phyloP scores from a whole-genome alignment of 495 filamentous ascomycete genomes.

The Patellaria atrata region DNA sequence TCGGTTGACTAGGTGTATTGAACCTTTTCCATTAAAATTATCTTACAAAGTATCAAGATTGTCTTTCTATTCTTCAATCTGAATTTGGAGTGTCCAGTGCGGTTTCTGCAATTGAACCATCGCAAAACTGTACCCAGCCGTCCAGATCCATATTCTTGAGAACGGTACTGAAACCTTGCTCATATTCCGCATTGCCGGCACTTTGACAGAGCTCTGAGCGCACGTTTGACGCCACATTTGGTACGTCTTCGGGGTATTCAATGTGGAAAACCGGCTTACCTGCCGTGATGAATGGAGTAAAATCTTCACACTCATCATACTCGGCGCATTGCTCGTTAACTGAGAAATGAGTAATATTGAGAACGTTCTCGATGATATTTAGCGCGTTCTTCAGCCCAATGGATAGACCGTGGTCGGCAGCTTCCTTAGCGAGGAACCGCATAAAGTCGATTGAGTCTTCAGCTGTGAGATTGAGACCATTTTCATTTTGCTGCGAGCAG shows the following conservation, averaged over 20 bases:
- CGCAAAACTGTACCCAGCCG: slow-evolving; percentile 38
- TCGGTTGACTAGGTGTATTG: no score
- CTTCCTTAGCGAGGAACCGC: slow-evolving; percentile 40
- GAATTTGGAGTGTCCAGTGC: slow-evolving; percentile 5
- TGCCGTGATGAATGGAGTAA: slow-evolving; percentile 39
- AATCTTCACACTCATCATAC: slow-evolving; percentile 42
- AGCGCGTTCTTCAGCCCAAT: slow-evolving; percentile 55
- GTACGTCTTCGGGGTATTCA: slow-evolving; percentile 40
- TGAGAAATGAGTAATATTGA: slow-evolving; percentile 46
- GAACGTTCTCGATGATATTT: slow-evolving; percentile 40
- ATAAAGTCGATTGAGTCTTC: slow-evolving; percentile 43
- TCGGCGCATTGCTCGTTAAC: slow-evolving; percentile 62
- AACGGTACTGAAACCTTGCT: slow-evolving; percentile 43
- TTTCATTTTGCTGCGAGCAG: slow-evolving; percentile 36
- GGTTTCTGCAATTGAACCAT: slow-evolving; percentile 10
- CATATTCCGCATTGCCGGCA: slow-evolving; percentile 28
- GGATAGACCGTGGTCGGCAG: slow-evolving; percentile 34
- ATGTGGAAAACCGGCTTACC: slow-evolving; percentile 62
- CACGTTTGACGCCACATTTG: slow-evolving; percentile 19
- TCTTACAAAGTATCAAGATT: no score
- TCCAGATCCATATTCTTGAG: slow-evolving; percentile 49
- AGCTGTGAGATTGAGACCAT: slow-evolving; percentile 41
- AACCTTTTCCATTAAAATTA: no score
- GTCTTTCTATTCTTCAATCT: background rate
- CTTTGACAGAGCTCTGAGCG: slow-evolving; percentile 16